Evolutionary conservation across 78 protist species (phyloP), one percentile per base, ranked within the genome.

Genomic region (Dictyostelium firmibasis): DNA sequence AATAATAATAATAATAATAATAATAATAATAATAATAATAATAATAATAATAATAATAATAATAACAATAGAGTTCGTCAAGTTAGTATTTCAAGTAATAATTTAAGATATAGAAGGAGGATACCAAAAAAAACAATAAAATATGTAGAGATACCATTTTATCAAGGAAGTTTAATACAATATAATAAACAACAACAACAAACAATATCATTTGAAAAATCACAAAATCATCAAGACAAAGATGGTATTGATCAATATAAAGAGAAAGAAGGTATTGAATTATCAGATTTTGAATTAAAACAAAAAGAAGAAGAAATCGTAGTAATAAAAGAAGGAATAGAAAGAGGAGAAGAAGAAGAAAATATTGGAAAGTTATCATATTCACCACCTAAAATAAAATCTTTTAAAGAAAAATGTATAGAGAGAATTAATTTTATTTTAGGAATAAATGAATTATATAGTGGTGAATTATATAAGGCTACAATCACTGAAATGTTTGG

Each of bases 401-500:
- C 13, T 2, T 50, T 50, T 50, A 50, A 50, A 50, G n/a, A 50
- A 50, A 50, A 16, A 18, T 50, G n/a, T 50, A 16, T 16, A 50
- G 62, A 50, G 0, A 50, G 16, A 50, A 16, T 50, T 16, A 50
- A 50, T 16, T 50, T 50, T 50, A 50, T 50, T 50, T 50, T 16
- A 16, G 62, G 62, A 16, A 50, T 50, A 16, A 50, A 50, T 50
- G 81, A 74, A 74, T 35, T 74, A 31, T 35, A 33, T 35, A 18
- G 11, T 16, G 31, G 4, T 35, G 25, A 23, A 33, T 35, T 74
- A 31, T 74, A 74, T 74, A 29, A 35, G 31, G 83, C 64, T 10
- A 27, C 35, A 31, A 18, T 41, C 4, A 85, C 62, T 43, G 92
- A 85, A 47, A 74, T 85, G 20, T 9, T 85, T 33, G 92, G 92